phyloP scores from a whole-genome alignment of 148 eudicot genomes.

The Cornus suecica region DNA sequence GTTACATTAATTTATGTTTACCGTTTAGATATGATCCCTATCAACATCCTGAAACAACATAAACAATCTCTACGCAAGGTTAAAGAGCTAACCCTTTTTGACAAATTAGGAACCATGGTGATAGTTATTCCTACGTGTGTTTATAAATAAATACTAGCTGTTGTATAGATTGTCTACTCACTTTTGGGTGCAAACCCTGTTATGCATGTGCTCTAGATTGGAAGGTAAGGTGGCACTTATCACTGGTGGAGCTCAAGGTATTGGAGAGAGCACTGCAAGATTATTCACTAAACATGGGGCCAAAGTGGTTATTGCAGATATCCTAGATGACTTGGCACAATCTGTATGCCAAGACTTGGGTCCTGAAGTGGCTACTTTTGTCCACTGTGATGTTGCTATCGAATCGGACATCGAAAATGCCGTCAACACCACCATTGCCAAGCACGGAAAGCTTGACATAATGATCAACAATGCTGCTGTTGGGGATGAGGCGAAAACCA shows the following conservation, averaged over 20 bases:
- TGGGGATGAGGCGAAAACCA: background rate
- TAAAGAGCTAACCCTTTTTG: too few relatives aligned
- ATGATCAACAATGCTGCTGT: constrained; percentile 37
- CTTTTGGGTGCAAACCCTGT: background rate
- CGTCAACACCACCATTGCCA: constrained; percentile 17
- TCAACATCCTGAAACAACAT: too few relatives aligned
- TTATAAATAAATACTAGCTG: fast-evolving
- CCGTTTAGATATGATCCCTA: too few relatives aligned
- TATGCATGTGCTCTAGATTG: constrained; percentile 13
- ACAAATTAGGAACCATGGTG: too few relatives aligned
- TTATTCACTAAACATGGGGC: constrained; percentile 30
- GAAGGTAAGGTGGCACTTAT: constrained; percentile 41
- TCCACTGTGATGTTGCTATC: constrained; percentile 31
- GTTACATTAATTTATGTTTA: too few relatives aligned
- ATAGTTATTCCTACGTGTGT: too few relatives aligned
- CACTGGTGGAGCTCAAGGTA: constrained; percentile 39
- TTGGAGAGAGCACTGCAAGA: constrained; percentile 30
- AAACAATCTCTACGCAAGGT: too few relatives aligned
- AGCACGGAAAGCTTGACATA: constrained; percentile 33
- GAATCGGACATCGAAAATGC: constrained; percentile 29
- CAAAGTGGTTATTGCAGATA: constrained; percentile 34
- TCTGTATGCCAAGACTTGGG: constrained; percentile 27
- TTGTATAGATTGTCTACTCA: too few relatives aligned
- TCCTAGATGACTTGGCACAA: constrained; percentile 33
- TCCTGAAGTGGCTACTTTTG: constrained; percentile 15